Conservation (phyloP, 257 asterid genomes). For the Salvia splendens region DNA sequence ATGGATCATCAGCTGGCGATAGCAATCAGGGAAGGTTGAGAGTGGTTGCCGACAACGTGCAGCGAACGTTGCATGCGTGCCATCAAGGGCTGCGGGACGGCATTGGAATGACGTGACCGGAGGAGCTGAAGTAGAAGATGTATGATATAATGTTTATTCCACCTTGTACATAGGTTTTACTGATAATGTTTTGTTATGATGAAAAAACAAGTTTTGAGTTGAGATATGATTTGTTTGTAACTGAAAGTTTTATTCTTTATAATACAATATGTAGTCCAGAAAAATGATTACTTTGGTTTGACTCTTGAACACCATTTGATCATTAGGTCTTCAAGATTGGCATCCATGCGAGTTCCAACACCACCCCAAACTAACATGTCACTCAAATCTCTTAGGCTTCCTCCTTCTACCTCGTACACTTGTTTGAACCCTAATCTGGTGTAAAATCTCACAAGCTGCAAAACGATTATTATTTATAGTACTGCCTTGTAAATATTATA, state of each 20-base stretch:
- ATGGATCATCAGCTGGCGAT: conserved; percentile 69
- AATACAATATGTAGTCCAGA: too few species aligned
- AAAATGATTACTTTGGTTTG: conserved; percentile 30
- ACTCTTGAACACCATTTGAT: conserved; percentile 87
- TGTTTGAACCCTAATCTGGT: conserved; percentile 73
- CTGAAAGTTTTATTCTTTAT: too few species aligned
- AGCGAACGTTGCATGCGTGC: conserved; percentile 70
- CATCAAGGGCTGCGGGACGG: conserved; percentile 92
- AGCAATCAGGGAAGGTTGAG: conserved; percentile 83
- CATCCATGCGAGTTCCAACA: conserved; percentile 95
- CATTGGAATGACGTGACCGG: conserved; percentile 37
- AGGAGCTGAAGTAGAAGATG: conserved; percentile 6
- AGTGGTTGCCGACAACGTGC: conserved; percentile 84
- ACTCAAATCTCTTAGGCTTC: conserved; percentile 60
- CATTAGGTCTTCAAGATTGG: conserved; percentile 60
- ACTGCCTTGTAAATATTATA: too few species aligned
- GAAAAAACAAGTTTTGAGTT: neutral
- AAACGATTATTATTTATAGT: too few species aligned
- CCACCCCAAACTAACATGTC: conserved; percentile 98
- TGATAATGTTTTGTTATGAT: neutral
- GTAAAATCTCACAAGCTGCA: conserved; percentile 90
- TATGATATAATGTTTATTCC: conserved; percentile 27
- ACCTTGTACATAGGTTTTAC: conserved; percentile 21
- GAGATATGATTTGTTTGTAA: neutral
- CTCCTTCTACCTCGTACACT: conserved; percentile 74